Percentiles rank a stretch among this genome's conserved stretches.
Evolutionary conservation across 2,329 filamentous ascomycete species (phyloP).

Genomic region (Alternaria conjuncta): DNA sequence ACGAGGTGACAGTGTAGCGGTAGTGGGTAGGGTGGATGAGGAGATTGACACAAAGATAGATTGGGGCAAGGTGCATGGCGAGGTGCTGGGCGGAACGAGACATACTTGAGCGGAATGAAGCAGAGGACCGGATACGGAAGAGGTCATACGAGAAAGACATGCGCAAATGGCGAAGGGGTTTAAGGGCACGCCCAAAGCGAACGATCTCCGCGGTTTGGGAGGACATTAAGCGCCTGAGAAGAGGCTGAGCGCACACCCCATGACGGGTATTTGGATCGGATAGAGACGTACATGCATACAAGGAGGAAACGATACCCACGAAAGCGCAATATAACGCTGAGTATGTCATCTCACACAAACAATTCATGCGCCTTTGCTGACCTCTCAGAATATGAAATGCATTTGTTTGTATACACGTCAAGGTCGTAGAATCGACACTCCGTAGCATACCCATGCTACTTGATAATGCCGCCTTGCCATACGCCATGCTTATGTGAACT

Average conservation of each 20-base stretch:
- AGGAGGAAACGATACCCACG: slow-evolving; percentile 24
- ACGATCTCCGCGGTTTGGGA: slow-evolving; percentile 60
- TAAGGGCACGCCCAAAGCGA: slow-evolving; percentile 63
- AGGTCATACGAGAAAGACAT: not conserved
- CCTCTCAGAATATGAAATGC: slow-evolving; percentile 15
- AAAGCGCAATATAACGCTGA: slow-evolving; percentile 18
- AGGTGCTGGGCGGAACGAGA: slow-evolving; percentile 83
- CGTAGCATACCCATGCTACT: not conserved
- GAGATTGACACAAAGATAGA: slow-evolving; percentile 87
- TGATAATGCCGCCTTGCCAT: not conserved
- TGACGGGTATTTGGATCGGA: not conserved
- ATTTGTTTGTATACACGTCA: not conserved
- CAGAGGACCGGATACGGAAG: not conserved
- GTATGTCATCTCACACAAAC: slow-evolving; percentile 21
- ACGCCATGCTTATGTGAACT: not conserved
- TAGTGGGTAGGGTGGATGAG: slow-evolving; percentile 89
- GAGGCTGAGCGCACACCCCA: not conserved
- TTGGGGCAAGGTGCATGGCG: slow-evolving; percentile 88
- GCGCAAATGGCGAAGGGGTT: not conserved
- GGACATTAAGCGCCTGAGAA: not conserved
- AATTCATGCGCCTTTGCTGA: slow-evolving; percentile 15
- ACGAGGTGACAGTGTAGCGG: slow-evolving; percentile 90
- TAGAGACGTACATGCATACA: slow-evolving; percentile 3
- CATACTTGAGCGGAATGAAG: slow-evolving; percentile 56
- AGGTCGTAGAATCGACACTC: not conserved